Conservation (phyloP, 148 eudicot species). For the Rhododendron simsii region DNA sequence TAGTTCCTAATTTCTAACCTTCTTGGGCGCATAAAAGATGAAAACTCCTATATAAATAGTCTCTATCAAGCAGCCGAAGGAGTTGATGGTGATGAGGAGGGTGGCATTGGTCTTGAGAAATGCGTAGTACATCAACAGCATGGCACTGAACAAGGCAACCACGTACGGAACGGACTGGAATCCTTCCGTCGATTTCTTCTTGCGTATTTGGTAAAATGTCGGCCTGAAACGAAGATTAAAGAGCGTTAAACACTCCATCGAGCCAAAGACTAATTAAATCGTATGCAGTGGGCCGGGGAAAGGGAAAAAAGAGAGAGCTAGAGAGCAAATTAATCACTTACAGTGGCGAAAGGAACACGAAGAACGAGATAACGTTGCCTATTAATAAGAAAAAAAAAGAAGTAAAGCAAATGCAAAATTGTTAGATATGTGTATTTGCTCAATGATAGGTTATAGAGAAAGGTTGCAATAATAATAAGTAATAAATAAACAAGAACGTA, state of each 20-base stretch:
- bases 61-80: slow-evolving; percentile 55
- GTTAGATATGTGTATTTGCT: neutral
- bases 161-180: slow-evolving; percentile 70
- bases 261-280: neutral
- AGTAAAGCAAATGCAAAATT: neutral
- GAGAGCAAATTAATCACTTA: slow-evolving; percentile 29
- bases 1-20: neutral
- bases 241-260: neutral
- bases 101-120: slow-evolving; percentile 47
- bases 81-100: slow-evolving; percentile 63
- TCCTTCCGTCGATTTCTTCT: slow-evolving; percentile 73
- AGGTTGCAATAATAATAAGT: too few species aligned
- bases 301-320: neutral
- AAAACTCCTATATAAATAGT: slow-evolving; percentile 48
- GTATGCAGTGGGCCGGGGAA: neutral
- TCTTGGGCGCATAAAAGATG: slow-evolving; percentile 56
- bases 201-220: slow-evolving; percentile 59
- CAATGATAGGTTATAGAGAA: neutral
- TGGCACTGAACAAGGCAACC: slow-evolving; percentile 63
- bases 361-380: slow-evolving; percentile 78
- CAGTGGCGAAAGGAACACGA: slow-evolving; percentile 79
- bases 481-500: neutral
- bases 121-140: slow-evolving; percentile 77
- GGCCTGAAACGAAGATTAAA: slow-evolving; percentile 39
- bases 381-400: slow-evolving; percentile 2